Percentiles rank a stretch among this genome's conserved stretches.
These are phyloP conservation scores for Globisporangium heterothallicum DNA, from an alignment of 352 stramenopile species.

Conservation along the genomic window DNA sequence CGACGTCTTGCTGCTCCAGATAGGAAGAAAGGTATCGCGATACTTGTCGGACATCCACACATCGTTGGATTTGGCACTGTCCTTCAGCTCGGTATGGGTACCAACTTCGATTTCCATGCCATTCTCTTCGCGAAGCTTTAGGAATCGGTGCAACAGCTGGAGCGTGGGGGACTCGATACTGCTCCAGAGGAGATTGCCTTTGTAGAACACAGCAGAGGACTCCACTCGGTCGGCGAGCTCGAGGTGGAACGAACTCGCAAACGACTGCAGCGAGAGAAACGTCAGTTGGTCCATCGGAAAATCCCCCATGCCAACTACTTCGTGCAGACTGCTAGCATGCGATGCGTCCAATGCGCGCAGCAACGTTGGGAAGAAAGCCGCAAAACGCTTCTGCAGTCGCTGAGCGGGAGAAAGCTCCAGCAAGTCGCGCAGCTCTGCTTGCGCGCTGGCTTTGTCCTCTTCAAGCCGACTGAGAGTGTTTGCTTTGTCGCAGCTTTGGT, in stretches of 20 bases:
- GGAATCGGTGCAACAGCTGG: constrained; percentile 37
- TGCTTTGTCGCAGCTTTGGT: not conserved
- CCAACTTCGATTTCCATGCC: constrained; percentile 28
- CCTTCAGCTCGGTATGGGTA: not conserved
- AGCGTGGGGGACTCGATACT: constrained; percentile 31
- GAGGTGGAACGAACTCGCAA: constrained; percentile 34
- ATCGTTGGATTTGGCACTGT: too few species aligned
- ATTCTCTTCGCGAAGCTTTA: constrained; percentile 47
- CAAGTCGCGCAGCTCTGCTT: constrained; percentile 25
- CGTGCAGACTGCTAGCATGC: constrained; percentile 28
- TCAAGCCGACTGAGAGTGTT: constrained; percentile 1
- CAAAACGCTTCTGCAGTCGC: constrained; percentile 18
- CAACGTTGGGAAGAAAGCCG: constrained; percentile 38
- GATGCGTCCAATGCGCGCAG: constrained; percentile 28
- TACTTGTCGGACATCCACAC: constrained; percentile 48
- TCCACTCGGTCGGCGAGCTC: constrained; percentile 12
- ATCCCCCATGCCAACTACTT: constrained; percentile 39
- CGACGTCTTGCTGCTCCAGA: constrained; percentile 60
- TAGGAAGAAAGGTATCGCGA: constrained; percentile 48
- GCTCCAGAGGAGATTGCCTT: constrained; percentile 47
- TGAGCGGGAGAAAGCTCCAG: constrained; percentile 24
- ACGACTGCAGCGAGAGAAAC: constrained; percentile 47
- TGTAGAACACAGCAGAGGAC: constrained; percentile 38
- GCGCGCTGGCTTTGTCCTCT: constrained; percentile 7
- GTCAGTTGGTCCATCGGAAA: constrained; percentile 45